Base-by-base conservation (phyloP, 1,284 basidiomycete genomes). In the Irpex lacteus region DNA sequence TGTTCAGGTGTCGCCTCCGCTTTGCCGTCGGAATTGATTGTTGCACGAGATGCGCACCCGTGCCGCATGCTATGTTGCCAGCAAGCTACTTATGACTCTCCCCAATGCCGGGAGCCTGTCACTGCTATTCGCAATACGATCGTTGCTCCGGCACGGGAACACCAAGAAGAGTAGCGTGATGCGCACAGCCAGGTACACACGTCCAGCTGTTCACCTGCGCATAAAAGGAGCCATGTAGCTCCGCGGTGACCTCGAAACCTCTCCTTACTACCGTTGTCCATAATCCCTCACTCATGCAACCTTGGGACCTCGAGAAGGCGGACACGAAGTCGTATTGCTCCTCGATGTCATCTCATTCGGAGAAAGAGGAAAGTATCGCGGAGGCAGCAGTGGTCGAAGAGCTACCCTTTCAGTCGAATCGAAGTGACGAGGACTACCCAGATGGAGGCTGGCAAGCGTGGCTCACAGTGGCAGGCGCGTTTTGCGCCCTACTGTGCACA, bases 401-500 rank as follows among this genome's bases (percentile, higher is more conserved):
- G 52, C 26, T 26, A 6, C n/a, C 5, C 5, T 53, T 53, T 9
- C 52, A 9, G 15, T 19, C n/a, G 52, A n/a, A 3, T 26, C 26
- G 26, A 3, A 26, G 26, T 7, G 66, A 69, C 56, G 38, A 61
- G 26, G 56, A 38, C 26, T 70, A 65, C 54, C 70, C 67, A 13
- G 77, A 78, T 44, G 75, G 76, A 26, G 76, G 77, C 6, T 34
- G 62, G 37, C 61, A 67, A n/a, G 77, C 72, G 21, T 79, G 78
- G 78, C 65, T 76, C 7, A 74, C 74, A 32, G 77, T 78, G 3
- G 44, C 74, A 21, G 78, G 78, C 5, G 73, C 75, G 7, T 74
- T 74, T 63, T 68, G 78, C 44, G 75, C 76, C 2, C 68, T 80
- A 18, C 74, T 77, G 68, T 76, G 76, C 66, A 74, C 76, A 0